These are phyloP conservation scores for Aspergillus caelatus DNA, from an alignment of 2,329 filamentous ascomycete genomes.

Conservation along the genomic window DNA sequence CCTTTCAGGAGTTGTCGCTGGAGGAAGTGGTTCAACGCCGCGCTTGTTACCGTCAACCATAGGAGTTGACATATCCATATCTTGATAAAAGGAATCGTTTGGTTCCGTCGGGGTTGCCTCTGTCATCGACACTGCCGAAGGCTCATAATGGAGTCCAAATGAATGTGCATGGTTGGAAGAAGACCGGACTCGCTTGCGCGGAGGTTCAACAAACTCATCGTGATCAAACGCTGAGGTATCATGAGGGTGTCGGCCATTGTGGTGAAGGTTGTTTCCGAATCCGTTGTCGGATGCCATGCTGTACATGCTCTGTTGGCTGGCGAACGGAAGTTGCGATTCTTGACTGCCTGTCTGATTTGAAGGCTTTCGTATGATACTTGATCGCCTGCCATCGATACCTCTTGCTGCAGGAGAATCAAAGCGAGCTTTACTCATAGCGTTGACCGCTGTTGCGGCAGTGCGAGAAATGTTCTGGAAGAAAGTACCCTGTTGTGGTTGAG, in stretches of 20 bases:
- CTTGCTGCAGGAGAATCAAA: slow-evolving; percentile 84
- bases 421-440: slow-evolving; percentile 93
- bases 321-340: slow-evolving; percentile 67
- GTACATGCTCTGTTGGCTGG: slow-evolving; percentile 77
- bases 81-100: slow-evolving; percentile 51
- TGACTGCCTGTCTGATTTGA: slow-evolving; percentile 64
- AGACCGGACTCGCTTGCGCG: slow-evolving; percentile 72
- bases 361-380: slow-evolving; percentile 71
- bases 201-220: slow-evolving; percentile 70
- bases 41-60: slow-evolving; percentile 35
- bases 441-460: slow-evolving; percentile 89
- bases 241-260: slow-evolving; percentile 29
- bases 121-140: slow-evolving; percentile 40
- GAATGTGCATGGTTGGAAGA: slow-evolving; percentile 53
- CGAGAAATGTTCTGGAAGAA: slow-evolving; percentile 98
- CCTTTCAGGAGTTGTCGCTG: slow-evolving; percentile 62
- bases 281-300: slow-evolving; percentile 75
- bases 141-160: slow-evolving; percentile 37
- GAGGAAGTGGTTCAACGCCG: slow-evolving; percentile 49
- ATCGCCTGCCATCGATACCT: slow-evolving; percentile 64
- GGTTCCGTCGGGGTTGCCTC: slow-evolving; percentile 50
- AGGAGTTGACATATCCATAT: slow-evolving; percentile 35
- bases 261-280: slow-evolving; percentile 67
- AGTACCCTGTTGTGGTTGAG: slow-evolving; percentile 70
- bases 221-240: slow-evolving; percentile 52